Base-by-base conservation (phyloP, 306 rosid species). In the Comarum palustre region DNA sequence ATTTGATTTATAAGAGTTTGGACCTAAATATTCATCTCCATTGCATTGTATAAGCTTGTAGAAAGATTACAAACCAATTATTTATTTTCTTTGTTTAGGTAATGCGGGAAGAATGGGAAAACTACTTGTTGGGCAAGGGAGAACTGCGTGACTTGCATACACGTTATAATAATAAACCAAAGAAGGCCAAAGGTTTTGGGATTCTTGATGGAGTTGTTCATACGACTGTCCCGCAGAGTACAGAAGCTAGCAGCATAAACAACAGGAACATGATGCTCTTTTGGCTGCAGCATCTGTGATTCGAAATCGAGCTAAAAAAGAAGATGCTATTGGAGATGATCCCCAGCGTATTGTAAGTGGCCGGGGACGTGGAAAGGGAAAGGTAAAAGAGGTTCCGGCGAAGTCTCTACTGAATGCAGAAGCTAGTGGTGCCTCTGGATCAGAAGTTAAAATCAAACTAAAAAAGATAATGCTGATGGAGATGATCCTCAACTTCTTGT, bases 161-260 rank as follows among this genome's bases (percentile, higher is more conserved):
- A 68, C 82, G 79, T 15, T 86, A 79, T 78, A 94, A 89, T 80
- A 94, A 91, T 84, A 94, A 94, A 84, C 85, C 88, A 20, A 91
- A 86, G 82, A 84, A 87, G 72, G 90, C 94, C 72, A 91, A 94
- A 83, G 98, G 97, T 80, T 94, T 91, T 88, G 98, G 98, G 77
- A 78, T 94, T 84, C 98, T 94, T 73, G 86, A 94, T 81, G 98
- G 98, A 66, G 91, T 89, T 75, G 83, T 90, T 71, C 92, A 92
- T 19, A 72, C 88, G 72, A 43, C 89, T 61, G 85, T 87, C 36
- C 89, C 60, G n/a, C 83, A 86, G 74, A 91, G 76, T 72, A 74
- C 84, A 64, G 92, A 91, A 84, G 80, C 91, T 74, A 82, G 86
- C 76, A 83, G 89, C 78, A 42, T 83, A 78, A 87, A 86, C 88